Base-by-base conservation (phyloP, 176 grass and related monocot species). In the Oryza rufipogon region DNA sequence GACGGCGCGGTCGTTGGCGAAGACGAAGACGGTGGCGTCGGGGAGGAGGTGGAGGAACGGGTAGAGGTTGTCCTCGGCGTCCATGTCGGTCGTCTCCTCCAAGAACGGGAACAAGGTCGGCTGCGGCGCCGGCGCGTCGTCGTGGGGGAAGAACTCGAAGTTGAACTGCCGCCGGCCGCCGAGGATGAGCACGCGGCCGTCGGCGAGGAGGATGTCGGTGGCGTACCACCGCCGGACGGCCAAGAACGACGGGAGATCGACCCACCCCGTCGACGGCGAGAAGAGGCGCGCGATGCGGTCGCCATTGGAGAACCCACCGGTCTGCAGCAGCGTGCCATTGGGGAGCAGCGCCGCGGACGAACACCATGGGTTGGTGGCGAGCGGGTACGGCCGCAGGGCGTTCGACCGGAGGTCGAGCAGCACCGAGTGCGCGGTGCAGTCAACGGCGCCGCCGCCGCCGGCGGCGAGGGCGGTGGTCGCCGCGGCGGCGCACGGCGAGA, bases 11-110 rank as follows among this genome's bases (percentile, higher is more conserved):
- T 90, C 90, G 56, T 98, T 98, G 87, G 96, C 93, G 64, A 95
- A 95, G 73, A 86, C 70, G 87, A 98, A 98, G 36, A 98, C 80
- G 7, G 81, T 78, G 28, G 89, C 96, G 66, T 98, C 96, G 1
- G 91, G 96, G 41, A 95, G 91, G 25, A 95, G 93, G 90, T 95
- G 96, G 11, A 95, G 88, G 90, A 98, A 98, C 16, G 93, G 96
- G 80, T 98, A 95, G 9, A 98, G 89, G 70, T 98, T 98, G 89
- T 95, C 72, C 89, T 98, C 92, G 4, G 85, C 51, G n/a, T 91
- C 82, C 0, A 30, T 73, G 42, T 98, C 93, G 6, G 70, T 84
- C 2, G 96, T 98, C 75, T 98, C 91, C 4, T 95, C 85, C 41
- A 98, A 66, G 82, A 95, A 98, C 13, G 82, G 89, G 78, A 95